phyloP scores from a whole-genome alignment of 2,329 filamentous ascomycete genomes.

The Colletotrichum shisoi region DNA sequence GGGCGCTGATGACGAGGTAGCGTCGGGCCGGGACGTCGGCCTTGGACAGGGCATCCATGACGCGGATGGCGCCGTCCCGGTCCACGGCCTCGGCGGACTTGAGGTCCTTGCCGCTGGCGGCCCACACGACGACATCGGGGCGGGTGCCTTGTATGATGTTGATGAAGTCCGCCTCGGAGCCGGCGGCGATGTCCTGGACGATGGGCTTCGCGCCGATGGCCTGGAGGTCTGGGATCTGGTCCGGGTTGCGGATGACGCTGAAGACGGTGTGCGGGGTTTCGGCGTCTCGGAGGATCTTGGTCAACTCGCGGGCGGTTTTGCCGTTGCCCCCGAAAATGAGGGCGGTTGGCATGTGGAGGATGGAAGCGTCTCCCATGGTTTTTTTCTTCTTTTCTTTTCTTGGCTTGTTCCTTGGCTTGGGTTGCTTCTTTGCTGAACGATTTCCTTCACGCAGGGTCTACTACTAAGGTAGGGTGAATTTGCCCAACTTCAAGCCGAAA shows the following conservation, averaged over 20 bases:
- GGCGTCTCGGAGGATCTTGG: slow-evolving; percentile 38
- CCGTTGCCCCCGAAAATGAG: slow-evolving; percentile 44
- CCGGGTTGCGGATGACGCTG: slow-evolving; percentile 45
- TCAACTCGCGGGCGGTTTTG: slow-evolving; percentile 43
- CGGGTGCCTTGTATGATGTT: slow-evolving; percentile 47
- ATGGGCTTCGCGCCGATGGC: slow-evolving; percentile 54
- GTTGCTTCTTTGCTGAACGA: no score
- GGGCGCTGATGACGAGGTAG: slow-evolving; percentile 57
- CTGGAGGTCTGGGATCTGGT: slow-evolving; percentile 49
- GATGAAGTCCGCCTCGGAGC: slow-evolving; percentile 50
- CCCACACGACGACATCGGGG: slow-evolving; percentile 49
- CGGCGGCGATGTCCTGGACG: slow-evolving; percentile 53
- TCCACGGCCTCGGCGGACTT: slow-evolving; percentile 56
- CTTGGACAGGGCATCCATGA: slow-evolving; percentile 55
- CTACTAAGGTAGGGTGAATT: not conserved
- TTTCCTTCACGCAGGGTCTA: no score
- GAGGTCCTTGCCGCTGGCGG: slow-evolving; percentile 47
- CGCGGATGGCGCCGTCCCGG: slow-evolving; percentile 54
- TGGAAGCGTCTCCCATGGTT: slow-evolving; percentile 40
- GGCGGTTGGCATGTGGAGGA: slow-evolving; percentile 41
- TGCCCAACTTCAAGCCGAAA: not conserved
- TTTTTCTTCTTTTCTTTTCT: no score
- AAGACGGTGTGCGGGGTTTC: slow-evolving; percentile 41
- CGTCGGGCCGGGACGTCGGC: slow-evolving; percentile 50
- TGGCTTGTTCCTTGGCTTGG: no score